phyloP scores from a whole-genome alignment of 1,284 basidiomycete genomes.

The Heimioporus punctisporus region DNA sequence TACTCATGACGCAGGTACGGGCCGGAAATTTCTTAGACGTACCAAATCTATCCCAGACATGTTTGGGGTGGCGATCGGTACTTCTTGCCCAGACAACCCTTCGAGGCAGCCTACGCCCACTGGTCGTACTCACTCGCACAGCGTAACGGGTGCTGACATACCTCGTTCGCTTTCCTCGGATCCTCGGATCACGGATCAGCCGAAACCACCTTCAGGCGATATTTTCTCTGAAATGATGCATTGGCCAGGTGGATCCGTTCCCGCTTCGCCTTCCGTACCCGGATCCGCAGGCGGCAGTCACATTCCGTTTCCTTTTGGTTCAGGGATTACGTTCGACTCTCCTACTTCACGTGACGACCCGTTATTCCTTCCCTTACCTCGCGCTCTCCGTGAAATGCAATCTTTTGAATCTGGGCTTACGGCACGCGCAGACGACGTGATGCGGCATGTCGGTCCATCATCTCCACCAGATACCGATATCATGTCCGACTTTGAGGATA shows the following conservation, averaged over 20 bases:
- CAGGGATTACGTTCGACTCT: slow-evolving; percentile 59
- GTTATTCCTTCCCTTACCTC: slow-evolving; percentile 42
- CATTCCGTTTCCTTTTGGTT: slow-evolving; percentile 63
- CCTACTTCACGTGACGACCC: slow-evolving; percentile 47
- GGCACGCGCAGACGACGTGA: slow-evolving; percentile 49
- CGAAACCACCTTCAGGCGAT: slow-evolving; percentile 42
- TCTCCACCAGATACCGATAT: slow-evolving; percentile 9
- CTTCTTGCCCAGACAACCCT: slow-evolving; percentile 22
- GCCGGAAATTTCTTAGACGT: slow-evolving; percentile 48
- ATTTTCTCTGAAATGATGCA: slow-evolving; percentile 69
- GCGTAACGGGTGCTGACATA: slow-evolving; percentile 72
- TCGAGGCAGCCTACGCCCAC: slow-evolving; percentile 33
- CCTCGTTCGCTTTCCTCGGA: slow-evolving; percentile 38
- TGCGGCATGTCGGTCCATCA: slow-evolving; percentile 15
- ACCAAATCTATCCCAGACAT: slow-evolving; percentile 73
- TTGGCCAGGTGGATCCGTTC: slow-evolving; percentile 45
- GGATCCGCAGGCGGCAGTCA: slow-evolving; percentile 27
- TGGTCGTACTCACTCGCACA: slow-evolving; percentile 73
- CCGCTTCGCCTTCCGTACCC: slow-evolving; percentile 39
- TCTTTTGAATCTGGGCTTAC: slow-evolving; percentile 81
- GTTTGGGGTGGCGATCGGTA: slow-evolving; percentile 34
- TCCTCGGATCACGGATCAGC: slow-evolving; percentile 9
- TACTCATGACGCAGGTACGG: slow-evolving; percentile 19
- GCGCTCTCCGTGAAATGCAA: slow-evolving; percentile 72
- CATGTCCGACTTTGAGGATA: background rate